A percentile compares a stretch with the other conserved stretches of the same genome.
Evolutionary conservation across 2,329 filamentous ascomycete genomes (phyloP).

Genomic region (Aspergillus piperis): DNA sequence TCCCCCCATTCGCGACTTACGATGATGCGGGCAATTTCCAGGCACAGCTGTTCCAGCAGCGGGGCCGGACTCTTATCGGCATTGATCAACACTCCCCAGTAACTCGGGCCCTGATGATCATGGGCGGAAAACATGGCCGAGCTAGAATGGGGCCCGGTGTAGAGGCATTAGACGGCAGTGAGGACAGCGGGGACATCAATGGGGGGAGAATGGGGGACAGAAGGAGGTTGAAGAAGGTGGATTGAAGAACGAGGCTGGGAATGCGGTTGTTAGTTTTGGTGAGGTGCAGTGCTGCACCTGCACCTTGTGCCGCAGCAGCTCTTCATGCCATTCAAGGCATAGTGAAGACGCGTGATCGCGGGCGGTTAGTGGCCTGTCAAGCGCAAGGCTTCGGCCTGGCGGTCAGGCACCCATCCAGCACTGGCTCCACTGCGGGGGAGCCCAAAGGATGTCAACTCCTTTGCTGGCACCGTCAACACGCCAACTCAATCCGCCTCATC

Average conservation of each 20-base stretch:
- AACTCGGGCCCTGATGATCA: slow-evolving; percentile 32
- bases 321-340: not conserved
- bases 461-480: slow-evolving; percentile 12
- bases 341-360: not conserved
- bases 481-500: slow-evolving; percentile 19
- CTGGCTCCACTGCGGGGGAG: slow-evolving; percentile 26
- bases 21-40: slow-evolving; percentile 69
- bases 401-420: slow-evolving; percentile 25
- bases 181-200: slow-evolving; percentile 18
- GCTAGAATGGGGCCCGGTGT: slow-evolving; percentile 18
- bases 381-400: slow-evolving; percentile 19
- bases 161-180: slow-evolving; percentile 20
- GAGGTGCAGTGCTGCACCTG: not conserved
- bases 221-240: not conserved
- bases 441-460: slow-evolving; percentile 18
- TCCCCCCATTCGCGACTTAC: slow-evolving; percentile 52
- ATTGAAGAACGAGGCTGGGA: not conserved
- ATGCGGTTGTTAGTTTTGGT: not conserved
- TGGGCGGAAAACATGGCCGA: slow-evolving; percentile 34
- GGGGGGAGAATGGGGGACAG: not conserved
- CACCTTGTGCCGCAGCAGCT: not conserved
- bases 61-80: slow-evolving; percentile 67
- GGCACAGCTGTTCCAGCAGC: slow-evolving; percentile 66
- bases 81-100: slow-evolving; percentile 66
- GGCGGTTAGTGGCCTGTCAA: slow-evolving; percentile 6